Conservation (phyloP, 1,284 basidiomycete genomes). For the Cutaneotrichosporon sp. region DNA sequence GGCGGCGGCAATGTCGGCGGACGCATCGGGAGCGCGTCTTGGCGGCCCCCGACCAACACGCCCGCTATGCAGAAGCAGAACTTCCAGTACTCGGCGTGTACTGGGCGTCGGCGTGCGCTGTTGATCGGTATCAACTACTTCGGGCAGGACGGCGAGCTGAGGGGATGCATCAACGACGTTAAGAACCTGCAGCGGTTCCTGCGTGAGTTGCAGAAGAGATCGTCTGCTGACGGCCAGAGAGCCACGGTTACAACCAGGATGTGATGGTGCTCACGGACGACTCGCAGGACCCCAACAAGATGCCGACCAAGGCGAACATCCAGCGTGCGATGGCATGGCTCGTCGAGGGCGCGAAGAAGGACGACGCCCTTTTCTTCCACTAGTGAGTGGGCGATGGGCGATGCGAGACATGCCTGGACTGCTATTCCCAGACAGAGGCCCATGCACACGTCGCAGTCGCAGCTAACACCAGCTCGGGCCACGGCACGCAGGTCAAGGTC, state of each 20-base stretch:
- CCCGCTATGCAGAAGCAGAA: constrained; percentile 42
- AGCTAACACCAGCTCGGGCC: constrained; percentile 54
- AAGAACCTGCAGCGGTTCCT: constrained; percentile 71
- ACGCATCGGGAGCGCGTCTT: background rate
- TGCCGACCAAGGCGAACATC: constrained; percentile 76
- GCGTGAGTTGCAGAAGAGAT: background rate
- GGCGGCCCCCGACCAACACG: background rate
- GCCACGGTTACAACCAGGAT: constrained; percentile 73
- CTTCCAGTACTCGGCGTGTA: constrained; percentile 80
- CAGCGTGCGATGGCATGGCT: constrained; percentile 87
- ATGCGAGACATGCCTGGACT: too few relatives aligned
- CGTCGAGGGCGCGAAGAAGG: constrained; percentile 65
- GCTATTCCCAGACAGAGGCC: too few relatives aligned
- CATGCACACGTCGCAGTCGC: too few relatives aligned
- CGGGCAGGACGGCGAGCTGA: constrained; percentile 59
- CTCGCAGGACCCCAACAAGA: constrained; percentile 57
- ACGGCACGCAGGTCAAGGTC: constrained; percentile 74
- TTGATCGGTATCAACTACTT: constrained; percentile 63
- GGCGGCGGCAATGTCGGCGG: background rate
- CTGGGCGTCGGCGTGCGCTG: constrained; percentile 12
- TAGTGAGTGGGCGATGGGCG: too few relatives aligned
- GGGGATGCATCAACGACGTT: constrained; percentile 85
- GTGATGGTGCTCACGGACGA: constrained; percentile 87
- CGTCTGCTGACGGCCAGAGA: constrained; percentile 24
- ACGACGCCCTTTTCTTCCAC: constrained; percentile 91